Conservation (phyloP, 768 basidiomycete genomes). For the Suillus clintonianus region DNA sequence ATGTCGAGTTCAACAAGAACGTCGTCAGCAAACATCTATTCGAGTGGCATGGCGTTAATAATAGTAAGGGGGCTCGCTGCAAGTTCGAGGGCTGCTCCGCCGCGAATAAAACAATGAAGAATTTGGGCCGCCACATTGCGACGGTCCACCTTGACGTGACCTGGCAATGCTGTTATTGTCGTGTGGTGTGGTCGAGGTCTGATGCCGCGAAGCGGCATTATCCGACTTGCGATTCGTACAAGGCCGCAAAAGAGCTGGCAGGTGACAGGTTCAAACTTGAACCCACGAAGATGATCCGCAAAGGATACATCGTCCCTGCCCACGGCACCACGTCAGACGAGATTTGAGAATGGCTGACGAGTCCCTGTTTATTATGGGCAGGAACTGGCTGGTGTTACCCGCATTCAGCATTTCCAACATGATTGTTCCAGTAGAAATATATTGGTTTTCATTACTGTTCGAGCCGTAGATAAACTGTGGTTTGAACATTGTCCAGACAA, state of each 20-base stretch:
- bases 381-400: too few species aligned
- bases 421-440: too few species aligned
- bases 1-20: background rate
- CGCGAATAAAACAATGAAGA: too few species aligned
- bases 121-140: too few species aligned
- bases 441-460: too few species aligned
- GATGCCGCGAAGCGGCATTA: background rate
- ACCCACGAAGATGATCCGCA: background rate
- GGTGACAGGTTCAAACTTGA: background rate
- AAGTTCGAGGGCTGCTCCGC: background rate
- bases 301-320: background rate
- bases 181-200: background rate
- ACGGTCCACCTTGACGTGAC: background rate
- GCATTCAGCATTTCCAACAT: too few species aligned
- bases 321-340: background rate
- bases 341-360: too few species aligned
- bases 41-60: background rate
- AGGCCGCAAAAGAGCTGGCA: background rate
- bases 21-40: background rate
- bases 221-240: background rate
- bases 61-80: accelerated
- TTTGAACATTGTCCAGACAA: too few species aligned
- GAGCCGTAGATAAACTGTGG: background rate
- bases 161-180: background rate
- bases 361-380: too few species aligned